phyloP scores from a whole-genome alignment of 2,329 filamentous ascomycete genomes.

The Xylariaceae sp. region DNA sequence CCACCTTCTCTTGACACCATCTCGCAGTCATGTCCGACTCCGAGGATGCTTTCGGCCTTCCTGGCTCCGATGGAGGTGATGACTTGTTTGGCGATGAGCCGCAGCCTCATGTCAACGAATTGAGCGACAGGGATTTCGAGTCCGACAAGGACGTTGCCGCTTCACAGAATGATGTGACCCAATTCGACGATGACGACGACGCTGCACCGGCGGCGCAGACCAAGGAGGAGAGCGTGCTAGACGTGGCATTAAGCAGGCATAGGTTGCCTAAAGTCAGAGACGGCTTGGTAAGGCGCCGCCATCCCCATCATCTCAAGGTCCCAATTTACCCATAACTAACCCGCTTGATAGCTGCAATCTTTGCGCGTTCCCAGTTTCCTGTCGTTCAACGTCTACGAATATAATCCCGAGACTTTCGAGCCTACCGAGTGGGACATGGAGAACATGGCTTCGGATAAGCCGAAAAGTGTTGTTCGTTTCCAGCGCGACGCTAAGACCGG shows the following conservation, averaged over 20 bases:
- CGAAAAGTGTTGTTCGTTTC: conserved; percentile 64
- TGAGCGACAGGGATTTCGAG: conserved; percentile 57
- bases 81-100: conserved; percentile 60
- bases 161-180: conserved; percentile 32
- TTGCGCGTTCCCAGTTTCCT: conserved; percentile 69
- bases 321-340: conserved; percentile 1
- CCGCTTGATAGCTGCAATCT: conserved; percentile 55
- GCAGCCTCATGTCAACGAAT: conserved; percentile 50
- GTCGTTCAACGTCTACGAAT: conserved; percentile 62
- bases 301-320: background rate
- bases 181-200: conserved; percentile 39
- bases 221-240: conserved; percentile 54
- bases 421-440: conserved; percentile 51
- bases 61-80: conserved; percentile 50
- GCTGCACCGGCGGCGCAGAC: conserved; percentile 40
- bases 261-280: conserved; percentile 65
- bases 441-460: conserved; percentile 49
- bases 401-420: conserved; percentile 60
- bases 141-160: conserved; percentile 46
- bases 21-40: conserved; percentile 48
- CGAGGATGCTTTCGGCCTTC: conserved; percentile 46
- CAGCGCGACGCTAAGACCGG: conserved; percentile 61
- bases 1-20: background rate
- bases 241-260: conserved; percentile 63
- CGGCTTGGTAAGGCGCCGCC: conserved; percentile 52